Conservation (phyloP, 108 stramenopile species). For the Skeletonema costatum region DNA sequence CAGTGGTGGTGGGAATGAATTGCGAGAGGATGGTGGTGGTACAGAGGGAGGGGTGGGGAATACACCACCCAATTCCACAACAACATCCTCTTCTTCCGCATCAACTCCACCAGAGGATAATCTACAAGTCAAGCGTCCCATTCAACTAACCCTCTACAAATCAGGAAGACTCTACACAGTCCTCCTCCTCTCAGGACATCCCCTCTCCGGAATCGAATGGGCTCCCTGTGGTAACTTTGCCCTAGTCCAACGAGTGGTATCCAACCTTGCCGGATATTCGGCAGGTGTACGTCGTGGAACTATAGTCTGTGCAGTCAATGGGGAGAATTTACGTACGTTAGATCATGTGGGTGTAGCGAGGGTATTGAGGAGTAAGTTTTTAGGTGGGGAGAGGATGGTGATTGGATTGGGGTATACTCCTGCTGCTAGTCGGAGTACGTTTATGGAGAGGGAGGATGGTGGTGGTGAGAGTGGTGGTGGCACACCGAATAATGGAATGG, state of each 20-base stretch:
- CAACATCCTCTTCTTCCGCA: neutral
- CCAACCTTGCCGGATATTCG: constrained; percentile 21
- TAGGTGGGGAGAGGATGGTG: constrained; percentile 32
- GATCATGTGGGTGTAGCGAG: constrained; percentile 59
- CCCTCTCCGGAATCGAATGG: constrained; percentile 72
- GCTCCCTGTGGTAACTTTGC: constrained; percentile 84
- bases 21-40: neutral
- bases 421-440: constrained; percentile 56
- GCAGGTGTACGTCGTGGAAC: constrained; percentile 64
- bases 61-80: neutral
- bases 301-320: constrained; percentile 56
- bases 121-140: constrained; percentile 34
- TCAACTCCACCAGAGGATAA: constrained; percentile 2
- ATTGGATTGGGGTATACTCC: constrained; percentile 65
- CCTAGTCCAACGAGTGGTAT: constrained; percentile 54
- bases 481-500: neutral
- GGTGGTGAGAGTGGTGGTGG: neutral
- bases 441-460: constrained; percentile 52
- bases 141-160: constrained; percentile 55
- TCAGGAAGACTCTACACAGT: constrained; percentile 51
- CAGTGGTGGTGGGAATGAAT: neutral
- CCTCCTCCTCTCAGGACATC: constrained; percentile 56
- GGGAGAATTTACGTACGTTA: constrained; percentile 18
- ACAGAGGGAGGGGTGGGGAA: neutral
- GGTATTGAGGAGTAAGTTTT: constrained; percentile 26